Conservation (phyloP, 2,329 filamentous ascomycete species). For the Cladosporium cucumerinum region DNA sequence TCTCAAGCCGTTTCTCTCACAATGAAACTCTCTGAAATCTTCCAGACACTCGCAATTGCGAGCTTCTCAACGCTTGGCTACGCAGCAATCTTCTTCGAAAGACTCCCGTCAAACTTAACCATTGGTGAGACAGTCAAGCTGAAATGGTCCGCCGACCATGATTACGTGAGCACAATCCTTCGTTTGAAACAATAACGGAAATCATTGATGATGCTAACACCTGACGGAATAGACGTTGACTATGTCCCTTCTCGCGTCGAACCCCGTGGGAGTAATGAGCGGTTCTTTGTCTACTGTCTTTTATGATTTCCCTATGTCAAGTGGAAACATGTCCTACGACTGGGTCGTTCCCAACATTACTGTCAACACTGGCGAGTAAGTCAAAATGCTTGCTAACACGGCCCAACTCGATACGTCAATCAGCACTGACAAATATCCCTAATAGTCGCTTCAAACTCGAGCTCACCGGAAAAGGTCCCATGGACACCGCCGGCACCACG, state of each 20-base stretch:
- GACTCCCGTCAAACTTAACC: background rate
- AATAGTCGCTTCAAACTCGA: background rate
- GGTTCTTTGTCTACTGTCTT: background rate
- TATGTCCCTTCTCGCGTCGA: background rate
- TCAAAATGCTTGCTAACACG: background rate
- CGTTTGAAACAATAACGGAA: background rate
- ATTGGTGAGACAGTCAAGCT: background rate
- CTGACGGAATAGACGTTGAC: background rate
- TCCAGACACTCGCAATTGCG: background rate
- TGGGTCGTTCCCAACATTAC: background rate
- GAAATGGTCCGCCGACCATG: background rate
- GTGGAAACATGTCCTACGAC: slow-evolving; percentile 1
- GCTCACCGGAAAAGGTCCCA: background rate
- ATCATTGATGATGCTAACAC: background rate
- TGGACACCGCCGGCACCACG: background rate
- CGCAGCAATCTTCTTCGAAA: background rate
- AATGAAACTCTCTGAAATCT: background rate
- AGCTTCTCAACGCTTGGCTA: background rate
- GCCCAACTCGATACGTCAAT: background rate
- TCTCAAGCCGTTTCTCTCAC: background rate
- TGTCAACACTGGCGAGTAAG: background rate
- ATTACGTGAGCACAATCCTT: background rate
- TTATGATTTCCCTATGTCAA: background rate
- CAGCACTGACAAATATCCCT: background rate
- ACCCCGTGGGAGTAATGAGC: background rate